Conservation (phyloP, 352 stramenopile genomes). For the Phytopythium cucurbitacearum region DNA sequence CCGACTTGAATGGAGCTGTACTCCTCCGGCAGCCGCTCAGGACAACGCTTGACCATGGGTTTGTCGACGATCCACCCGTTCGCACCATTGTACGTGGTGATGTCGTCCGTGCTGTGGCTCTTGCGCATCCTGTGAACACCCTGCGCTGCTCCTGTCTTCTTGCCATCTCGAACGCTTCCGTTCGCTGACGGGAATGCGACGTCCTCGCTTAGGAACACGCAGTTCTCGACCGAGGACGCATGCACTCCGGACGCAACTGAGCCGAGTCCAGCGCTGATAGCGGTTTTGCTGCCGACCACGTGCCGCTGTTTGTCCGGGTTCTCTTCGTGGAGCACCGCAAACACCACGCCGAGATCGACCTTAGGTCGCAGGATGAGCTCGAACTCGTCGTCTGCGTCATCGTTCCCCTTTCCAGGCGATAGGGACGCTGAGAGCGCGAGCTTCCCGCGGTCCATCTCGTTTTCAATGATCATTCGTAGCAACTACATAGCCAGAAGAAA, state of each 20-base stretch:
- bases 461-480: slow-evolving; percentile 67
- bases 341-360: slow-evolving; percentile 46
- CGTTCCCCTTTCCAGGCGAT: slow-evolving; percentile 1
- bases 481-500: slow-evolving; percentile 24
- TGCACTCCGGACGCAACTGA: slow-evolving; percentile 35
- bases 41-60: slow-evolving; percentile 37
- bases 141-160: background rate
- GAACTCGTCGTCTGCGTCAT: slow-evolving; percentile 33
- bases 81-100: slow-evolving; percentile 26
- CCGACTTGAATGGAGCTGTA: slow-evolving; percentile 43
- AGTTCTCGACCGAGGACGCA: slow-evolving; percentile 22
- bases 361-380: slow-evolving; percentile 53
- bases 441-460: slow-evolving; percentile 39
- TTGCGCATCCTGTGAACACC: slow-evolving; percentile 22
- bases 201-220: slow-evolving; percentile 48
- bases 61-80: slow-evolving; percentile 49
- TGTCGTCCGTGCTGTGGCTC: slow-evolving; percentile 60
- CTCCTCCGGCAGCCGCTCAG: slow-evolving; percentile 21
- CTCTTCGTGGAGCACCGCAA: slow-evolving; percentile 53
- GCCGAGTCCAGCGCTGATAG: slow-evolving; percentile 9
- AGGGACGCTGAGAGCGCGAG: slow-evolving; percentile 3
- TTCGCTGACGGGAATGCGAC: slow-evolving; percentile 6
- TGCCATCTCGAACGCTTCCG: background rate
- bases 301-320: slow-evolving; percentile 16
- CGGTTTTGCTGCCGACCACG: background rate